Percentiles rank a stretch among this genome's conserved stretches.
phyloP scores from a whole-genome alignment of 371 early-diverging fungal species.

The Lichtheimia hyalospora region DNA sequence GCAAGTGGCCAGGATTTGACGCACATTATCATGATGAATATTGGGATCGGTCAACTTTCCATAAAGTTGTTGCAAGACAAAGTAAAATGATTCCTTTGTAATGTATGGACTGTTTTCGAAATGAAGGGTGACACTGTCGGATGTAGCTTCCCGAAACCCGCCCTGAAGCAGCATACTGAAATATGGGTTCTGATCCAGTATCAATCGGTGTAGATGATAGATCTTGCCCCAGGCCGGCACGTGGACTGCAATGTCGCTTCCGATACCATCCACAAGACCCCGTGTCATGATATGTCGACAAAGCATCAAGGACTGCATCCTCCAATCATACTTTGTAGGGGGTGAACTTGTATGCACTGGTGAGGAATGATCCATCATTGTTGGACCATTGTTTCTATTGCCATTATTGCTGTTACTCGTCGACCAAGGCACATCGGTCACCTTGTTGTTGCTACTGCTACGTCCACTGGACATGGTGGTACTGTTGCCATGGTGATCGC shows the following conservation, averaged over 20 bases:
- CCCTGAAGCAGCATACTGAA: conserved; percentile 55
- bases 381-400: no score
- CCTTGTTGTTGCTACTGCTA: no score
- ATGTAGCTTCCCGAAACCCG: conserved; percentile 49
- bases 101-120: conserved; percentile 61
- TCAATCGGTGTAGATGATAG: conserved; percentile 57
- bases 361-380: no score
- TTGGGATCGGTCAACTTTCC: conserved; percentile 38
- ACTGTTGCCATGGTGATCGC: no score
- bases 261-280: conserved; percentile 54
- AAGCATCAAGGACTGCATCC: conserved; percentile 38
- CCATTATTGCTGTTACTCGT: no score
- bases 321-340: conserved; percentile 32
- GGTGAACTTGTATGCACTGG: no score
- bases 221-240: conserved; percentile 50
- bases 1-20: conserved; percentile 54
- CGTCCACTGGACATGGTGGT: no score
- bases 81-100: conserved; percentile 56
- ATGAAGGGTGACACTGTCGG: conserved; percentile 36
- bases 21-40: conserved; percentile 40
- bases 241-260: conserved; percentile 53
- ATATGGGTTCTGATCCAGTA: conserved; percentile 59
- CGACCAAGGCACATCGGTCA: no score
- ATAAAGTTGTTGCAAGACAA: conserved; percentile 54
- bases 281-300: conserved; percentile 54